A percentile compares a stretch with the other conserved stretches of the same genome.
These are phyloP conservation scores for Camelina neglecta DNA, from an alignment of 345 rosid species.

Conservation along the genomic window DNA sequence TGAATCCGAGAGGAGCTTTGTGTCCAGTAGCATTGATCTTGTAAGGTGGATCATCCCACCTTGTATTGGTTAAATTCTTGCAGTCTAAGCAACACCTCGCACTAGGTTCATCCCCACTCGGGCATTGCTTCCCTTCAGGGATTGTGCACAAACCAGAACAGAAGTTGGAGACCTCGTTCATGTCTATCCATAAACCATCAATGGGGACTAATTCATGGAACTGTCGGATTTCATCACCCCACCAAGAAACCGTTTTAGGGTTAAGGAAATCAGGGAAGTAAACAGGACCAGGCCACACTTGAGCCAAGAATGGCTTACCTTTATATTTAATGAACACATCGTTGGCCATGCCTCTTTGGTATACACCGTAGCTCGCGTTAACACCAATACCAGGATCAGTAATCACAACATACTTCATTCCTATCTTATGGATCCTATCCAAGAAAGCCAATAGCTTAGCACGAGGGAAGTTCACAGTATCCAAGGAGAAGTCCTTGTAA, in stretches of 20 bases:
- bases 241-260: conserved; percentile 87
- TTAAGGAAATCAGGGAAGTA: conserved; percentile 96
- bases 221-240: conserved; percentile 91
- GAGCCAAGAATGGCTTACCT: conserved; percentile 86
- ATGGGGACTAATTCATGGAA: conserved; percentile 90
- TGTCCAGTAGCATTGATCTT: conserved; percentile 89
- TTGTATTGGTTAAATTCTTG: conserved; percentile 83
- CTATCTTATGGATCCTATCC: conserved; percentile 74
- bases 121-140: conserved; percentile 70
- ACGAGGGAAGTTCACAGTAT: conserved; percentile 68
- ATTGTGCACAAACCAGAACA: conserved; percentile 79
- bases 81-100: conserved; percentile 98
- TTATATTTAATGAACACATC: conserved; percentile 91
- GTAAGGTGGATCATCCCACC: conserved; percentile 97
- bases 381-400: conserved; percentile 83
- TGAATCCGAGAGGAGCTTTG: conserved; percentile 74
- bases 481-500: conserved; percentile 89
- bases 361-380: conserved; percentile 74
- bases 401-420: conserved; percentile 91
- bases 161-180: conserved; percentile 96
- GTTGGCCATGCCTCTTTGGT: conserved; percentile 74
- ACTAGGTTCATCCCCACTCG: conserved; percentile 85
- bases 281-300: conserved; percentile 98
- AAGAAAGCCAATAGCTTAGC: conserved; percentile 81
- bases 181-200: conserved; percentile 95